Evolutionary conservation across 2,329 filamentous ascomycete species (phyloP).

Genomic region (Clarireedia hainanense): DNA sequence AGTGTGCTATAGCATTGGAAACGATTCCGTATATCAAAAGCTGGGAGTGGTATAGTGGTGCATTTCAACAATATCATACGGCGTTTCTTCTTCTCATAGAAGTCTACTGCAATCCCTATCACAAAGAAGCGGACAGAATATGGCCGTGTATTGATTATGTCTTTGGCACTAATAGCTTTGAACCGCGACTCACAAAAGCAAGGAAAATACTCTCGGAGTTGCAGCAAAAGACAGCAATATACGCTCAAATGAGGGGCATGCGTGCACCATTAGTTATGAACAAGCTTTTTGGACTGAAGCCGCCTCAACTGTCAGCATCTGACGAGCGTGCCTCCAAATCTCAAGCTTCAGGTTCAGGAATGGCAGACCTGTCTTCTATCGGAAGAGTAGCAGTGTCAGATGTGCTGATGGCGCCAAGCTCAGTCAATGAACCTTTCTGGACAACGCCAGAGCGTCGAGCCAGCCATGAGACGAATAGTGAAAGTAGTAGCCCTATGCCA

Average conservation of each 20-base stretch:
- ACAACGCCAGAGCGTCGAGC: background rate
- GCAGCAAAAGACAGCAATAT: conserved; percentile 50
- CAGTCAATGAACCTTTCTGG: background rate
- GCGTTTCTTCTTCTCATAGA: conserved; percentile 63
- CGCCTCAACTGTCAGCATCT: conserved; percentile 11
- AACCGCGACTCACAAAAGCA: conserved; percentile 49
- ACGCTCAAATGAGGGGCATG: conserved; percentile 50
- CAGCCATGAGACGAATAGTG: background rate
- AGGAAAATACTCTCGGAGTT: conserved; percentile 55
- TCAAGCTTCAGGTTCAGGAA: background rate
- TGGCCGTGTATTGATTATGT: conserved; percentile 63
- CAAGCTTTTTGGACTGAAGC: conserved; percentile 29
- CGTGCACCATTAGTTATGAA: conserved; percentile 37
- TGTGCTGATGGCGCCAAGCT: background rate
- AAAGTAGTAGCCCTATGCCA: background rate
- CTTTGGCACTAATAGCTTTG: conserved; percentile 50
- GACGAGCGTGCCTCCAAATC: background rate
- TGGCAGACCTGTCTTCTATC: background rate
- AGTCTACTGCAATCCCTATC: conserved; percentile 41
- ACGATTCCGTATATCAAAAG: conserved; percentile 41
- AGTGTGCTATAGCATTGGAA: conserved; percentile 47
- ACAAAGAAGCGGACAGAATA: conserved; percentile 53
- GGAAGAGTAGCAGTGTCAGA: background rate
- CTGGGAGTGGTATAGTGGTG: conserved; percentile 66
- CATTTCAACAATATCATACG: conserved; percentile 65